These are phyloP conservation scores for Trypanosoma congolense DNA, from an alignment of 208 protist species.

Conservation along the genomic window DNA sequence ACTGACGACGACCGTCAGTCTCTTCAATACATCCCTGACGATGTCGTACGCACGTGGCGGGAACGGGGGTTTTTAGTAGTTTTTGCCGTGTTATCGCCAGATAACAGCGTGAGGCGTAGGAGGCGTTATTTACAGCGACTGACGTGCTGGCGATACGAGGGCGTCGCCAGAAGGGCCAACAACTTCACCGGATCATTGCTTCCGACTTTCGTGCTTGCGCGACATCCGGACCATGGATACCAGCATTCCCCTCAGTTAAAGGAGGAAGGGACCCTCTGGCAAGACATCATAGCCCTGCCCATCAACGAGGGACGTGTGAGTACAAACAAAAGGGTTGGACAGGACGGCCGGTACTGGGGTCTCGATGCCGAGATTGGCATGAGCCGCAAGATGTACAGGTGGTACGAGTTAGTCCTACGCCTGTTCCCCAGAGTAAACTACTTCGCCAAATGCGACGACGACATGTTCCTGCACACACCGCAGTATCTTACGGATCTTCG, in stretches of 20 bases:
- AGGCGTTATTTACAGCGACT: constrained; percentile 33
- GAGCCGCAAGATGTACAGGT: constrained; percentile 35
- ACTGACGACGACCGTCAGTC: background rate
- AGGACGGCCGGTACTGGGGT: constrained; percentile 1
- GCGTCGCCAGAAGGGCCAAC: constrained; percentile 30
- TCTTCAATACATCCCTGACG: constrained; percentile 3
- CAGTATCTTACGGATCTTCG: constrained; percentile 32
- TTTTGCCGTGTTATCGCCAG: constrained; percentile 40
- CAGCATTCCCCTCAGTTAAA: constrained; percentile 20
- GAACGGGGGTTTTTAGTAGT: constrained; percentile 21
- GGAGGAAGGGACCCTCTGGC: constrained; percentile 33
- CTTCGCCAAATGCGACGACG: constrained; percentile 42
- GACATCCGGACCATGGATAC: constrained; percentile 7
- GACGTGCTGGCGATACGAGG: constrained; percentile 35
- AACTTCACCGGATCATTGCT: constrained; percentile 25
- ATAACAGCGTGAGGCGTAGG: constrained; percentile 17
- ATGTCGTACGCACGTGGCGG: constrained; percentile 1
- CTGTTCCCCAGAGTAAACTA: constrained; percentile 28
- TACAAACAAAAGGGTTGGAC: constrained; percentile 7
- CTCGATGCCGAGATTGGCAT: constrained; percentile 4
- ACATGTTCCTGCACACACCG: constrained; percentile 40
- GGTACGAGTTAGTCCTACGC: constrained; percentile 27
- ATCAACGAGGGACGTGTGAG: constrained; percentile 24
- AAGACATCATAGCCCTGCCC: constrained; percentile 28
- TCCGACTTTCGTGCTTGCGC: constrained; percentile 14